These are phyloP conservation scores for Penicillium fimorum DNA, from an alignment of 495 filamentous ascomycete genomes.

Conservation along the genomic window DNA sequence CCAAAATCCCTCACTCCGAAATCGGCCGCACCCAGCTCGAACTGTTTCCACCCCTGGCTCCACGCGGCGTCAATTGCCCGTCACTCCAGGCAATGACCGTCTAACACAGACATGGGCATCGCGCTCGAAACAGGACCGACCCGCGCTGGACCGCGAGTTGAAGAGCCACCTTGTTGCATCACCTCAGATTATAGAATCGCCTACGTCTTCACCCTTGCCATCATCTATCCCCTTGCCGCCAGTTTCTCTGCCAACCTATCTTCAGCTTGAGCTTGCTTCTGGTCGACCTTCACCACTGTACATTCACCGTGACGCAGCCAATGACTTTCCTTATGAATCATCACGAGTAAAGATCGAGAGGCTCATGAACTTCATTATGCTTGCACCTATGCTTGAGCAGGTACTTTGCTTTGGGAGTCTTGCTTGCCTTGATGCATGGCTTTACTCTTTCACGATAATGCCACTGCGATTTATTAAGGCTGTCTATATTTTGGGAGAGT, in stretches of 20 bases:
- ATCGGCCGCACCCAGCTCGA: conserved; percentile 35
- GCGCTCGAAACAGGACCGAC: conserved; percentile 36
- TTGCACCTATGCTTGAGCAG: conserved; percentile 81
- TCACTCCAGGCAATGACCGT: conserved; percentile 31
- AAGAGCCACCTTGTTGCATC: conserved; percentile 31
- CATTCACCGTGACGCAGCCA: conserved; percentile 70
- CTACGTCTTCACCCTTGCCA: conserved; percentile 65
- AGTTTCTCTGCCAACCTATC: conserved; percentile 79
- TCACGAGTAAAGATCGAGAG: conserved; percentile 94
- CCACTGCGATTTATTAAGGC: conserved; percentile 89
- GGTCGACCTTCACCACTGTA: conserved; percentile 82
- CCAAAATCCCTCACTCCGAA: conserved; percentile 19
- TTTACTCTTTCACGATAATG: conserved; percentile 92
- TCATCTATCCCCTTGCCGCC: conserved; percentile 76
- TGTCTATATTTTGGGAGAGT: conserved; percentile 68
- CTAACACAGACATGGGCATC: conserved; percentile 41
- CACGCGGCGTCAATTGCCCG: conserved; percentile 23
- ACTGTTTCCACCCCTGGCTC: conserved; percentile 40
- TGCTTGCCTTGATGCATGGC: conserved; percentile 94
- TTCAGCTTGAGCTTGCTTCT: conserved; percentile 84
- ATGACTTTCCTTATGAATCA: conserved; percentile 89
- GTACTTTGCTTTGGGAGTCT: conserved; percentile 83
- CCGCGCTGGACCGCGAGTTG: conserved; percentile 42
- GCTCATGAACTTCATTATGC: conserved; percentile 80
- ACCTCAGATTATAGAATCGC: conserved; percentile 33